Base-by-base conservation (phyloP, 495 filamentous ascomycete genomes). In the Aspergillus hancockii region DNA sequence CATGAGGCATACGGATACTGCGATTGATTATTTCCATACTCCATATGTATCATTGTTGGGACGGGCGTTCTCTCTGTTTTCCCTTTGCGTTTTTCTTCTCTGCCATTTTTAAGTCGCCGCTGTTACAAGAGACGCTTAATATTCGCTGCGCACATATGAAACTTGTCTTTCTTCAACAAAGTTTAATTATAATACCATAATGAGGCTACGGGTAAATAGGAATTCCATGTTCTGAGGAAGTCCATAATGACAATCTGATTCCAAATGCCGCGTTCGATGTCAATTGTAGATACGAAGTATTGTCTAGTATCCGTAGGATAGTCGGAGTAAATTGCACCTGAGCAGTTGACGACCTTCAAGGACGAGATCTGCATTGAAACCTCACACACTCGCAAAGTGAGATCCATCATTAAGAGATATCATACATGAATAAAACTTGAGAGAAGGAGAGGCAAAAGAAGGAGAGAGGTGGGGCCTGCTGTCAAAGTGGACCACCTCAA, bases 1-100 rank as follows among this genome's bases (percentile, higher is more conserved):
- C 43, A 73, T 55, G 67, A 73, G 66, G 63, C 61, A 69, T 56
- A 69, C 63, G 68, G 70, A 69, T 66, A 69, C 67, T 49, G 52
- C 50, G 58, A 58, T 41, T 45, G 43, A 62, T n/a, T 52, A 47
- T 38, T 53, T 63, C 36, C 30, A 52, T 56, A 54, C 25, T 55
- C 52, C 58, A 55, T 52, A 47, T 67, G 60, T 63, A 67, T 55
- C 59, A 60, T 41, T 65, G 54, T 47, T 55, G 32, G 57, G 46
- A 51, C 46, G 40, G 52, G 47, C 41, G 59, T 55, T 62, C 63
- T 58, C 58, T 66, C 47, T 43, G 57, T 49, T 61, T 46, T 28
- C 57, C 62, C 38, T 40, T 40, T n/a, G n/a, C n/a, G 16, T 38
- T 31, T 49, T 47, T 54, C 38, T 46, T 22, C 50, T 50, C 54